These are phyloP conservation scores for Fusarium globosum DNA, from an alignment of 2,329 filamentous ascomycete genomes.

Conservation along the genomic window DNA sequence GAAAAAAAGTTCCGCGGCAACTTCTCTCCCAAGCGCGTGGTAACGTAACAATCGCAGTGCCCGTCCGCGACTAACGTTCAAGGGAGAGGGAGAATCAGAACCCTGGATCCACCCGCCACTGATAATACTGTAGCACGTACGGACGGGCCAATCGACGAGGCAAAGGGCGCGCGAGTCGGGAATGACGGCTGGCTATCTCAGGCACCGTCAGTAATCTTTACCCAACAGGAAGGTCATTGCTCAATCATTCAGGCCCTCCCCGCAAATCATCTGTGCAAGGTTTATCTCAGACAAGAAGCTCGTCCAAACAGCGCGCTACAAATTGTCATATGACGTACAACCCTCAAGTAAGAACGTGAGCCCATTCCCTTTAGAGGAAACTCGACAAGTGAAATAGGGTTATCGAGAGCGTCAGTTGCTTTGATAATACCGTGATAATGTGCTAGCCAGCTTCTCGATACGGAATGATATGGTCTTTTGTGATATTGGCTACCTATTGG, in stretches of 20 bases:
- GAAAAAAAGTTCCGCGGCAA: neutral
- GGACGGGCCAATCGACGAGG: conserved; percentile 2
- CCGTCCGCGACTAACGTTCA: neutral
- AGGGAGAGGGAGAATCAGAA: neutral
- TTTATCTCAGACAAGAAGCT: conserved; percentile 13
- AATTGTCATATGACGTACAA: conserved; percentile 27
- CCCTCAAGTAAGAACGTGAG: conserved; percentile 3
- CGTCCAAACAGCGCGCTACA: conserved; percentile 2
- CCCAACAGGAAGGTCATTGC: conserved; percentile 32
- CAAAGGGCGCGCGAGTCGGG: conserved; percentile 11
- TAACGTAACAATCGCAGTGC: conserved; percentile 18
- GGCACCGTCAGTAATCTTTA: conserved; percentile 20
- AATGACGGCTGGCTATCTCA: conserved; percentile 17
- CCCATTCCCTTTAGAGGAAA: neutral
- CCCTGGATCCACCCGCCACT: conserved; percentile 14
- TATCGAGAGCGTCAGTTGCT: conserved; percentile 1
- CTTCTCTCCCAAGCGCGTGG: conserved; percentile 13
- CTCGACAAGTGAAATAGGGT: neutral
- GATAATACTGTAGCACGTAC: neutral
- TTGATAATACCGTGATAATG: neutral
- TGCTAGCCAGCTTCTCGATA: conserved; percentile 26
- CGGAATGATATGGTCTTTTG: conserved; percentile 5
- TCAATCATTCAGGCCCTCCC: conserved; percentile 5
- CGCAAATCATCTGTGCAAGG: conserved; percentile 10
- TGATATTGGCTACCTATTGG: neutral